Percentiles rank a stretch among this genome's conserved stretches.
Evolutionary conservation across 495 filamentous ascomycete genomes (phyloP).

Genomic region (Thermothielavioides terrestris): DNA sequence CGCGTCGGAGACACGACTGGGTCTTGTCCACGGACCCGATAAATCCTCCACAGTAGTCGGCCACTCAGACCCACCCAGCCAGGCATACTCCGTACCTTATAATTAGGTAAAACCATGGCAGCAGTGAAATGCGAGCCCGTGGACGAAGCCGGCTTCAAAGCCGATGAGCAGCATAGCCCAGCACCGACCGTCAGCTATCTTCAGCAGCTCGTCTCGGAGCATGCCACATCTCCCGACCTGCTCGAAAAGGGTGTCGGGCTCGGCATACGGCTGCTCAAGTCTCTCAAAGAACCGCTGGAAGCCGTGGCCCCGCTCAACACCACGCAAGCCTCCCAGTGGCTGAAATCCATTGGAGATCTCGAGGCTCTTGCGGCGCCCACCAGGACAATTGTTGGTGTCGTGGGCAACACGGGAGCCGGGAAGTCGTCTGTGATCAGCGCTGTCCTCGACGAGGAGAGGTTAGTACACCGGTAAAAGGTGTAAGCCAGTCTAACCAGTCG

Average conservation of each 20-base stretch:
- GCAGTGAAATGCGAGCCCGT: constrained; percentile 6
- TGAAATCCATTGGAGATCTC: constrained; percentile 33
- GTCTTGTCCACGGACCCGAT: not conserved
- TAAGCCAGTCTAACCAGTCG: too few species aligned
- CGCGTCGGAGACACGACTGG: too few species aligned
- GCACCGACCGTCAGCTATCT: constrained; percentile 9
- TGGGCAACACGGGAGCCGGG: constrained; percentile 51
- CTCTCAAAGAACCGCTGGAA: constrained; percentile 13
- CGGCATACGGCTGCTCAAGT: constrained; percentile 20
- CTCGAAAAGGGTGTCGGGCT: constrained; percentile 26
- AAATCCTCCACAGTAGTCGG: not conserved
- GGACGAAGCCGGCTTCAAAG: not conserved
- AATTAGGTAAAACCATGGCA: constrained; percentile 2
- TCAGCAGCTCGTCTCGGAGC: constrained; percentile 14
- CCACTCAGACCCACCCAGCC: not conserved
- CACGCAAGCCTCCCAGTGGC: constrained; percentile 27
- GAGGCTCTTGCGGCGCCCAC: constrained; percentile 16
- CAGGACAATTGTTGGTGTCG: constrained; percentile 47
- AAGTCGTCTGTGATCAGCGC: constrained; percentile 55
- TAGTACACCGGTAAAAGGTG: too few species aligned
- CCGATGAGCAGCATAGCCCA: not conserved
- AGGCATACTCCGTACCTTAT: not conserved
- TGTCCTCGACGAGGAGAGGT: constrained; percentile 46
- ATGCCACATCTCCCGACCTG: constrained; percentile 3
- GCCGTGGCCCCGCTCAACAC: not conserved